Conservation (phyloP, 345 rosid species). For the Clarkia xantiana region DNA sequence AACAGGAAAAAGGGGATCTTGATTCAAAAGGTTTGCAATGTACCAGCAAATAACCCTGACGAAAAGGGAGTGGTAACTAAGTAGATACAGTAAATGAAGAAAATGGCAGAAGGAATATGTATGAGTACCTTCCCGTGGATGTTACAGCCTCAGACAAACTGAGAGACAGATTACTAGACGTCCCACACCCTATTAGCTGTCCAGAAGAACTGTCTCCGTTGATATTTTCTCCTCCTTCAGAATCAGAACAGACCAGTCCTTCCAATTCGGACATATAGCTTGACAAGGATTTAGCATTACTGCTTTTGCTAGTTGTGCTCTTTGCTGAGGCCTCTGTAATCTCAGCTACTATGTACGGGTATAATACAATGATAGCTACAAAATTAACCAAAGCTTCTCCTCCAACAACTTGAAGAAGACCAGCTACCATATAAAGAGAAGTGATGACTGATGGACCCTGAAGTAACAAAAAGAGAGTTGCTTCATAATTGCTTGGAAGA, state of each 20-base stretch:
- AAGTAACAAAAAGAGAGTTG: conserved; percentile 3
- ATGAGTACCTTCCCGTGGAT: conserved; percentile 26
- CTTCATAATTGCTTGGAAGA: too few species aligned
- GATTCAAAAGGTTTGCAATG: too few species aligned
- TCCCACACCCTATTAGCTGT: conserved; percentile 5
- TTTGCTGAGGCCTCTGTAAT: conserved; percentile 12
- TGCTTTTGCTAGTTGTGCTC: conserved; percentile 6
- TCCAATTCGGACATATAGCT: conserved; percentile 14
- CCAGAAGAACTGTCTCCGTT: conserved; percentile 10
- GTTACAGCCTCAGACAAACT: conserved; percentile 8
- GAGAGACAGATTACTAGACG: conserved; percentile 12
- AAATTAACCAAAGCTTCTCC: conserved; percentile 27
- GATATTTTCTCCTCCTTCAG: conserved; percentile 17
- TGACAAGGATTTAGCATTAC: conserved; percentile 13
- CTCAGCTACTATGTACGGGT: conserved; percentile 21
- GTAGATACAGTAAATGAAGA: too few species aligned
- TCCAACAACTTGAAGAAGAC: conserved; percentile 48
- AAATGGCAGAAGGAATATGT: background rate
- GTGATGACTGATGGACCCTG: conserved; percentile 43
- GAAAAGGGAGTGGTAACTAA: too few species aligned
- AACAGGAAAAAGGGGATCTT: too few species aligned
- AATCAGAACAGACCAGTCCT: conserved; percentile 13
- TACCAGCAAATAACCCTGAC: too few species aligned
- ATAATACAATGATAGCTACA: conserved; percentile 27
- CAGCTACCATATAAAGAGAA: conserved; percentile 42